Evolutionary conservation across 495 filamentous ascomycete genomes (phyloP).

Genomic region (Lentithecium fluviatile): DNA sequence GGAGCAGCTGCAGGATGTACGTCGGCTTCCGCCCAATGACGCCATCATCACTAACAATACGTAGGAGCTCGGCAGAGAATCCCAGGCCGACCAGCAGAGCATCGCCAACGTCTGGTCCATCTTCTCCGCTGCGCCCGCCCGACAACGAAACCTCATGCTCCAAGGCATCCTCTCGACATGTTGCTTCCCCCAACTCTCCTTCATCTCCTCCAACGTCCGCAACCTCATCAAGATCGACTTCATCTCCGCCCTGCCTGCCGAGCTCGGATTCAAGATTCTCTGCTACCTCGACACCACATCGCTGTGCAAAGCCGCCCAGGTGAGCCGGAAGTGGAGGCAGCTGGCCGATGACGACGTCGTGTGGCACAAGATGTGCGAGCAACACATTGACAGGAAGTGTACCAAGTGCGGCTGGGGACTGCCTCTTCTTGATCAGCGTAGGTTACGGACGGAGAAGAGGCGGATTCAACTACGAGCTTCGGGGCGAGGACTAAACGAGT

Average conservation of each 20-base stretch:
- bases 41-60: conserved; percentile 16
- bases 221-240: conserved; percentile 97
- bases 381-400: conserved; percentile 95
- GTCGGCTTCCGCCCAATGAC: conserved; percentile 37
- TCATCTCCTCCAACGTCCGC: conserved; percentile 78
- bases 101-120: conserved; percentile 96
- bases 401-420: conserved; percentile 96
- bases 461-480: conserved; percentile 74
- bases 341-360: conserved; percentile 96
- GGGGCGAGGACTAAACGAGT: conserved; percentile 52
- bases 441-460: conserved; percentile 80
- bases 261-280: conserved; percentile 90
- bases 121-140: conserved; percentile 91
- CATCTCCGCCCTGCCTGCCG: conserved; percentile 78
- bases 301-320: conserved; percentile 95
- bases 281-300: conserved; percentile 91
- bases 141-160: conserved; percentile 91
- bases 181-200: conserved; percentile 95
- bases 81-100: conserved; percentile 81
- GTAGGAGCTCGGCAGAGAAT: conserved; percentile 77
- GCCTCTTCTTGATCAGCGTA: conserved; percentile 82
- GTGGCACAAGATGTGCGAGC: conserved; percentile 98
- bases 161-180: conserved; percentile 93
- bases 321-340: conserved; percentile 80
- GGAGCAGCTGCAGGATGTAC: conserved; percentile 84